These are phyloP conservation scores for Phytopythium helicoides DNA, from an alignment of 352 stramenopile genomes.

Conservation along the genomic window DNA sequence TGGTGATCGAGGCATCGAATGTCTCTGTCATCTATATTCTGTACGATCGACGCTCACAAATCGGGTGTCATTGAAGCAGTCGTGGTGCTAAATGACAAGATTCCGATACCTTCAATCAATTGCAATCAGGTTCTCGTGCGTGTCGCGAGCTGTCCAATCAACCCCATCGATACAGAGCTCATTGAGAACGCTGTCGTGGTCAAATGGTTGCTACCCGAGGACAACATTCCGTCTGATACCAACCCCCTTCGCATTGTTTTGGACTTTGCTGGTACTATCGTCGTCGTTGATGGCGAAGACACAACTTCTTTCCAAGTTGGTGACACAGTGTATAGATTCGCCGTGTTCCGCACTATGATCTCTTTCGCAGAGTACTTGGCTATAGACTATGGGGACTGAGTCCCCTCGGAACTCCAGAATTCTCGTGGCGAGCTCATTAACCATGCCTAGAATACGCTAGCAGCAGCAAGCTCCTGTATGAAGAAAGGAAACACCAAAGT, in stretches of 20 bases:
- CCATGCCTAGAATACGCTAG: too few species aligned
- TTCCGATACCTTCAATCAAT: conserved; percentile 15
- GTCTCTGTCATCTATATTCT: too few species aligned
- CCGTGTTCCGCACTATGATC: conserved; percentile 14
- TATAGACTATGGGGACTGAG: too few species aligned
- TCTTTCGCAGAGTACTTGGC: conserved; percentile 33
- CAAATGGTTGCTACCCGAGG: conserved; percentile 8
- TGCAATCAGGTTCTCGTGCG: conserved; percentile 27
- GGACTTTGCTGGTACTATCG: conserved; percentile 13
- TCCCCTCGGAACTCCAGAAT: too few species aligned
- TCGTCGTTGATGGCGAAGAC: conserved; percentile 13
- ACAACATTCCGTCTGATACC: neutral
- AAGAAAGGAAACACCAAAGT: too few species aligned
- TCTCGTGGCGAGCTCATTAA: too few species aligned
- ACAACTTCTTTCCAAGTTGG: conserved; percentile 15
- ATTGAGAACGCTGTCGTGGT: conserved; percentile 10
- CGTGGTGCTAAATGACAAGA: conserved; percentile 19
- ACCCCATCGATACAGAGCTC: conserved; percentile 24
- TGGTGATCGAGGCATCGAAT: too few species aligned
- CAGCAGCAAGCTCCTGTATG: too few species aligned
- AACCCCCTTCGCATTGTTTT: neutral
- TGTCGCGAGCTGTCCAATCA: conserved; percentile 25
- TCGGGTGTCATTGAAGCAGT: too few species aligned
- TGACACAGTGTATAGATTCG: conserved; percentile 26
- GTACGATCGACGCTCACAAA: too few species aligned